phyloP scores from a whole-genome alignment of 805 yeast species.

The Sugiyamaella americana region DNA sequence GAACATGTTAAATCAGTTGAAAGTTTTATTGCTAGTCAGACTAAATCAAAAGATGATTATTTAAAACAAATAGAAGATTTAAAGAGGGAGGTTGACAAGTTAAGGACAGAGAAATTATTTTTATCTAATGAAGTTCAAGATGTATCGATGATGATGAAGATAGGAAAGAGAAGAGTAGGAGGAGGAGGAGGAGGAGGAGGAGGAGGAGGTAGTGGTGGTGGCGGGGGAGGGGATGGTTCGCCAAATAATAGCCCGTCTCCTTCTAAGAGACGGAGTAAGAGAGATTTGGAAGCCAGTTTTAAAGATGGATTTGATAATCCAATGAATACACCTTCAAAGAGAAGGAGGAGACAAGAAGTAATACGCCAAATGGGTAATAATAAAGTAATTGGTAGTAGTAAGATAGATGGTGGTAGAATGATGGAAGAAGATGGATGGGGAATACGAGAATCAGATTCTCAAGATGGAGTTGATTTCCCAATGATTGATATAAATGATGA shows the following conservation, averaged over 20 bases:
- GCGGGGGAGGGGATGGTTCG: not conserved
- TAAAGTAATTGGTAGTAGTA: too few species aligned
- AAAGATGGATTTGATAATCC: constrained; percentile 29
- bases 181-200: not conserved
- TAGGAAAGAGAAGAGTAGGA: not conserved
- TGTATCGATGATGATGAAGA: constrained; percentile 12
- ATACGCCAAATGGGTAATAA: not conserved
- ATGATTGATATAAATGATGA: too few species aligned
- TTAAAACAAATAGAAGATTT: constrained; percentile 37
- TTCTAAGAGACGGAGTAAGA: constrained; percentile 4
- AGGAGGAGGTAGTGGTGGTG: not conserved
- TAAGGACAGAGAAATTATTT: constrained; percentile 53
- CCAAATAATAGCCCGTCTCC: constrained; percentile 16
- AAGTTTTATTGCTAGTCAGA: constrained; percentile 21
- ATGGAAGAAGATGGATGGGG: too few species aligned
- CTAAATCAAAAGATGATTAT: constrained; percentile 24
- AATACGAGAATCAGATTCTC: too few species aligned
- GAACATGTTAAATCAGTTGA: constrained; percentile 26
- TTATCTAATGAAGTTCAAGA: constrained; percentile 43
- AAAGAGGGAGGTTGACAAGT: constrained; percentile 37
- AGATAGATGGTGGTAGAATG: too few species aligned
- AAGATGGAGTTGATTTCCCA: too few species aligned
- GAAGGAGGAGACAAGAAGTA: constrained; percentile 5
- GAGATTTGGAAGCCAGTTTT: constrained; percentile 19
- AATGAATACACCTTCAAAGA: constrained; percentile 2